Percentiles rank a stretch among this genome's conserved stretches.
Conservation (phyloP, 768 basidiomycete genomes). For the Phanerochaete carnosa region DNA sequence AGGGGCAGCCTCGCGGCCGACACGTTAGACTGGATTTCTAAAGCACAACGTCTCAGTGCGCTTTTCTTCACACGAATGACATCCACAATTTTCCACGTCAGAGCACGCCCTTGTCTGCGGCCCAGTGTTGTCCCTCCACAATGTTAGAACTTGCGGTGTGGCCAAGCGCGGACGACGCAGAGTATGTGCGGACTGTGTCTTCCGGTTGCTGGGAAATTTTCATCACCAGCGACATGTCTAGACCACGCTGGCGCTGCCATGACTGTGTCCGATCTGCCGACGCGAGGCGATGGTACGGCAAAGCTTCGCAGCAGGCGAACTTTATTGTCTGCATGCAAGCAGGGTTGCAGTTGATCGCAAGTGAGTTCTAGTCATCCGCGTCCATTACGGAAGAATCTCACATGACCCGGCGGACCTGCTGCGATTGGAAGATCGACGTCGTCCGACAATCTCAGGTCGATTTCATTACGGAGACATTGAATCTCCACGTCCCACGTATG, state of each 20-base stretch:
- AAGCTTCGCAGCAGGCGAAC: not conserved
- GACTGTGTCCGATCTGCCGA: not conserved
- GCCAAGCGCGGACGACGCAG: not conserved
- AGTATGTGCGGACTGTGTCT: not conserved
- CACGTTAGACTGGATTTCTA: not conserved
- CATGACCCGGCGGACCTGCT: not conserved
- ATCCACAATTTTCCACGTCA: not conserved
- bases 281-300: not conserved
- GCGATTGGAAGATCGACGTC: slow-evolving; percentile 1
- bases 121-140: not conserved
- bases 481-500: not conserved
- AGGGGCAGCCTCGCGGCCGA: not conserved
- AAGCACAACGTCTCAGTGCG: not conserved
- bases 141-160: not conserved
- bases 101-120: not conserved
- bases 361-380: not conserved
- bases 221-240: not conserved
- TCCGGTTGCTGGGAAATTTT: not conserved
- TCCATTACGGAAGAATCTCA: not conserved
- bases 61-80: not conserved
- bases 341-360: not conserved
- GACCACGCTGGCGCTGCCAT: not conserved
- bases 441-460: not conserved
- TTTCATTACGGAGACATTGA: not conserved
- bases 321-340: not conserved